These are phyloP conservation scores for Cystobasidiopsis lactophilus DNA, from an alignment of 768 basidiomycete species.

Conservation along the genomic window DNA sequence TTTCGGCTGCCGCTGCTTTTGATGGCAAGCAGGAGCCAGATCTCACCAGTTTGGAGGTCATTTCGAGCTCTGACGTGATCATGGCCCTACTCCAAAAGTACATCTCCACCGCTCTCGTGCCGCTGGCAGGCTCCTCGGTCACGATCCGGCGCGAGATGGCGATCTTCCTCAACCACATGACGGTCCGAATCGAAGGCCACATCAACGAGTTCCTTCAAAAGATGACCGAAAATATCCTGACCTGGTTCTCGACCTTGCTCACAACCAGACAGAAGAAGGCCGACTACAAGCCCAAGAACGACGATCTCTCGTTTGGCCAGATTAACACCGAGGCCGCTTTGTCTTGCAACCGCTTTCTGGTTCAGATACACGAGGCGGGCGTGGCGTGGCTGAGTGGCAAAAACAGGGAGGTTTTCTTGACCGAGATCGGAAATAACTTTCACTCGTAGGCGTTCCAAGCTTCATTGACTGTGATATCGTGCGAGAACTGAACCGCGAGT, in stretches of 20 bases:
- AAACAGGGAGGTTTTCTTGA: conserved; percentile 76
- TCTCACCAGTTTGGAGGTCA: conserved; percentile 40
- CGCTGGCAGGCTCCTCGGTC: conserved; percentile 52
- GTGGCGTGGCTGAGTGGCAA: conserved; percentile 65
- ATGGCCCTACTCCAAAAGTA: conserved; percentile 97
- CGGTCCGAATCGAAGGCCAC: conserved; percentile 62
- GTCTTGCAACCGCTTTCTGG: conserved; percentile 61
- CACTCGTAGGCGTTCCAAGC: conserved; percentile 39
- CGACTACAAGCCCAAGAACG: conserved; percentile 91
- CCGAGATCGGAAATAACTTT: conserved; percentile 82
- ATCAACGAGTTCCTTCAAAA: conserved; percentile 60
- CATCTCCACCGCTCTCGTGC: conserved; percentile 67
- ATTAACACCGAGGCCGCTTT: conserved; percentile 86
- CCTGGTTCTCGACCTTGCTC: conserved; percentile 53
- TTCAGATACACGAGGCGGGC: conserved; percentile 54
- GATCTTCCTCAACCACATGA: conserved; percentile 68
- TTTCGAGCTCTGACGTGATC: conserved; percentile 58
- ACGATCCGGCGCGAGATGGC: conserved; percentile 80
- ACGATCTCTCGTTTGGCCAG: conserved; percentile 79
- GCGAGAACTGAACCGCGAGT: no score
- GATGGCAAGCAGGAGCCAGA: conserved; percentile 65
- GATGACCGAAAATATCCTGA: conserved; percentile 48
- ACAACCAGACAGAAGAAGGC: conserved; percentile 69
- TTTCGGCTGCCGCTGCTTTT: conserved; percentile 44
- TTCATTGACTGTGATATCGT: not conserved